phyloP scores from a whole-genome alignment of 331 rosid species.

The Rosa hybrid region DNA sequence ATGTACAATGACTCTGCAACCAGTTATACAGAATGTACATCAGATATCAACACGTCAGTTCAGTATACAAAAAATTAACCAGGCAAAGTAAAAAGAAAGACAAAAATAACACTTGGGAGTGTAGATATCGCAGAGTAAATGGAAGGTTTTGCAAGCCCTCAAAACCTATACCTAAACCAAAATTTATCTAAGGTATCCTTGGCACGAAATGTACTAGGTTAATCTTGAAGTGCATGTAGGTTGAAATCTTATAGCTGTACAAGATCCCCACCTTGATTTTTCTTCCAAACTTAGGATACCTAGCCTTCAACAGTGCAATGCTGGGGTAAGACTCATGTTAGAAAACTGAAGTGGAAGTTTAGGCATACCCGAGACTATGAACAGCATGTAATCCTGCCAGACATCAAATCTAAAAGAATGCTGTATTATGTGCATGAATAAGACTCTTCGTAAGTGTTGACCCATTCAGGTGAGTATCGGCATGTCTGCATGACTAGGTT shows the following conservation, averaged over 20 bases:
- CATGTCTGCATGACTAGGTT: slow-evolving; percentile 60
- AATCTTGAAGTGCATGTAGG: neutral
- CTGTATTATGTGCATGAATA: slow-evolving; percentile 60
- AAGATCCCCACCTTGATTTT: neutral
- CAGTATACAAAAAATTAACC: slow-evolving; percentile 8
- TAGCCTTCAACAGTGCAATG: neutral
- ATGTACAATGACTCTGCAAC: slow-evolving; percentile 69
- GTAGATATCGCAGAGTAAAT: neutral
- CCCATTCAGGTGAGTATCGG: slow-evolving; percentile 54
- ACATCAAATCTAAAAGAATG: slow-evolving; percentile 51
- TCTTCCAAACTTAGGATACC: neutral
- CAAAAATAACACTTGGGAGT: neutral
- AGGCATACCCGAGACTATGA: slow-evolving; percentile 50
- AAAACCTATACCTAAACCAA: neutral
- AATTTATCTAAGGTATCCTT: neutral
- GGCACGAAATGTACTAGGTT: neutral
- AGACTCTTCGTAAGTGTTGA: slow-evolving; percentile 32
- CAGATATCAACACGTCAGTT: slow-evolving; percentile 24
- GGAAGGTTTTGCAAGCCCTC: neutral
- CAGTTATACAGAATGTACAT: slow-evolving; percentile 34
- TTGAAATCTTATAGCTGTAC: neutral
- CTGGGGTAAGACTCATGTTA: slow-evolving; percentile 9
- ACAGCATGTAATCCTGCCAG: slow-evolving; percentile 43
- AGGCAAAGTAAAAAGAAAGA: slow-evolving; percentile 2
- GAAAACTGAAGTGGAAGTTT: slow-evolving; percentile 18